These are phyloP conservation scores for Ambrosia hybrid DNA, from an alignment of 140 eudicot species.

Conservation along the genomic window DNA sequence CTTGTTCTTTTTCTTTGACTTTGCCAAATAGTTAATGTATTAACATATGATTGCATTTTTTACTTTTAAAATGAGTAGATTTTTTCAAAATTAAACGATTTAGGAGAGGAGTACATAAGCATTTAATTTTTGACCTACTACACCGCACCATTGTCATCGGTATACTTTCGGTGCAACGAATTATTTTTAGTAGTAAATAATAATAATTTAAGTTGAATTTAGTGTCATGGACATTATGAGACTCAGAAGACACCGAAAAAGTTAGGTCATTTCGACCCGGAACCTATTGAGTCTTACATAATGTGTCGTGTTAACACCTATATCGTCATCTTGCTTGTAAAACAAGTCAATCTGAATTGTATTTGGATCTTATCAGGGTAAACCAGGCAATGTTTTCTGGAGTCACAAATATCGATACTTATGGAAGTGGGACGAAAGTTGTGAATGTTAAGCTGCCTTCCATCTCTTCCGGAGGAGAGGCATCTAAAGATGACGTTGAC, in stretches of 20 bases:
- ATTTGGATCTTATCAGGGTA: slow-evolving; percentile 47
- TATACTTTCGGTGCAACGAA: too few species aligned
- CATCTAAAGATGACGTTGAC: slow-evolving; percentile 34
- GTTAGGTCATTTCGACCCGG: too few species aligned
- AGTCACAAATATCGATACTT: slow-evolving; percentile 38
- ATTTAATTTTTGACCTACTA: background rate
- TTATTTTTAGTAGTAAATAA: too few species aligned
- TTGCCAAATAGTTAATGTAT: background rate
- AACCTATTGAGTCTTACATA: too few species aligned
- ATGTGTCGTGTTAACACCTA: too few species aligned
- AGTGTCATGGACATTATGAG: too few species aligned
- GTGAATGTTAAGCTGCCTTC: slow-evolving; percentile 77
- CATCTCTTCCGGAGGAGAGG: slow-evolving; percentile 46
- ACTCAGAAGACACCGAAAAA: too few species aligned
- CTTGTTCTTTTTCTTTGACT: background rate
- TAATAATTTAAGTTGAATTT: too few species aligned
- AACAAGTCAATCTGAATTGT: background rate
- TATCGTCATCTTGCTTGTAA: too few species aligned
- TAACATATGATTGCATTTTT: background rate
- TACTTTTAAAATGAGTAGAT: background rate
- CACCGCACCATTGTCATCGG: background rate
- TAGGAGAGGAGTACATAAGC: background rate
- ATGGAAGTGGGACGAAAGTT: slow-evolving; percentile 88
- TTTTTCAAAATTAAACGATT: background rate
- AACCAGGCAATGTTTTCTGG: slow-evolving; percentile 95